phyloP scores from a whole-genome alignment of 495 filamentous ascomycete genomes.

The Trichoderma reesei region DNA sequence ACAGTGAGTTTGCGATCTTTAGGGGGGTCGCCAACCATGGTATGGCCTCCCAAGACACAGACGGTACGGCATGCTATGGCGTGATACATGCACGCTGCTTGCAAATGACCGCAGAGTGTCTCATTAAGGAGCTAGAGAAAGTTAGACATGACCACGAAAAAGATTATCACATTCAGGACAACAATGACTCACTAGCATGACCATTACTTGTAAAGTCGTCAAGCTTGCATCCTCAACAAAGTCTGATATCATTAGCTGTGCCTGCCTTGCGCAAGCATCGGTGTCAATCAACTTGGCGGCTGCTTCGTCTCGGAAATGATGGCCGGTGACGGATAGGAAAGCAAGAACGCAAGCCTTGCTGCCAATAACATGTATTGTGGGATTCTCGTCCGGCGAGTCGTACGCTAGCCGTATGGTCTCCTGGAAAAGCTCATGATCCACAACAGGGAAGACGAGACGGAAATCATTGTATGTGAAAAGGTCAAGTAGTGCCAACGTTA shows the following conservation, averaged over 20 bases:
- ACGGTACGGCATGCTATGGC: conserved; percentile 35
- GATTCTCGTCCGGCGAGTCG: neutral
- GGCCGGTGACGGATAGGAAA: conserved; percentile 29
- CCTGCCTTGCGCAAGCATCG: conserved; percentile 28
- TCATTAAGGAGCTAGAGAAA: conserved; percentile 31
- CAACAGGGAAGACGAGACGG: conserved; percentile 29
- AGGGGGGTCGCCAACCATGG: conserved; percentile 12
- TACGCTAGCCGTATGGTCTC: conserved; percentile 9
- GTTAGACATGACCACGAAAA: neutral
- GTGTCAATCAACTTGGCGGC: conserved; percentile 29
- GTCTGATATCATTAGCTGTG: conserved; percentile 31
- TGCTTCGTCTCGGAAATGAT: conserved; percentile 9
- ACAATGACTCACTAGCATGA: conserved; percentile 32
- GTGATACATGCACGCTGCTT: conserved; percentile 32
- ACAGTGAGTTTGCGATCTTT: neutral
- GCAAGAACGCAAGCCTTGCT: conserved; percentile 36
- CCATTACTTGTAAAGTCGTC: conserved; percentile 33
- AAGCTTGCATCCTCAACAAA: conserved; percentile 32
- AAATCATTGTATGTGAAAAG: conserved; percentile 16
- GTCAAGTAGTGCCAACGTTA: conserved; percentile 4
- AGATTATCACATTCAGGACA: neutral
- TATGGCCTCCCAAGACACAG: conserved; percentile 40
- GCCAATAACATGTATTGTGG: neutral
- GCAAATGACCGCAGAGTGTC: conserved; percentile 35
- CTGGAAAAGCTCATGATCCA: conserved; percentile 28